Evolutionary conservation across 2,329 filamentous ascomycete species (phyloP).

Genomic region (Sarocladium oryzae): DNA sequence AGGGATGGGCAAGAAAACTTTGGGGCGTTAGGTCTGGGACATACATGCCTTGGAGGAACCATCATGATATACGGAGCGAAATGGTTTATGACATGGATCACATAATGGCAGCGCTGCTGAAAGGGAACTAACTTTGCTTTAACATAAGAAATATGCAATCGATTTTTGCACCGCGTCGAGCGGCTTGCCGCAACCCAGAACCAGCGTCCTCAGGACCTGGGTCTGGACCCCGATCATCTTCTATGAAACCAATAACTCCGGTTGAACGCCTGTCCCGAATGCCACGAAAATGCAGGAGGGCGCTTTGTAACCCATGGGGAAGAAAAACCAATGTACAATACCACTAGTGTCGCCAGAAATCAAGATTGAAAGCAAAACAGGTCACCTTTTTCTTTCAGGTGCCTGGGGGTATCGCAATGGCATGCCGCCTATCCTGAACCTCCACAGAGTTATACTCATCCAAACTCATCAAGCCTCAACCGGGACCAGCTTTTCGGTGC

Average conservation of each 20-base stretch:
- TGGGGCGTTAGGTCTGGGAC: too few relatives aligned
- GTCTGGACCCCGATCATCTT: background rate
- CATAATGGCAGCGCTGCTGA: too few relatives aligned
- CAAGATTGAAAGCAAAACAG: background rate
- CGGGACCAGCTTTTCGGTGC: background rate
- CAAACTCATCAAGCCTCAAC: background rate
- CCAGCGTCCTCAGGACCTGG: background rate
- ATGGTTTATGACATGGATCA: too few relatives aligned
- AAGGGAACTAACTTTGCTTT: background rate
- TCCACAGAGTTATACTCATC: background rate
- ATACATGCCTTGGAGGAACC: too few relatives aligned
- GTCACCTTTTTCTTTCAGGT: background rate
- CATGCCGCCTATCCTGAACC: background rate
- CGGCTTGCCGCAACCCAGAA: background rate
- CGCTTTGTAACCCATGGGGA: too few relatives aligned
- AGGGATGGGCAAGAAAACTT: too few relatives aligned
- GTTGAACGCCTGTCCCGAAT: background rate
- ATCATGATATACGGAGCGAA: too few relatives aligned
- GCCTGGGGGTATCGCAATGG: slow-evolving; percentile 1
- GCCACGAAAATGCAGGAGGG: background rate
- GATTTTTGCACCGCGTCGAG: background rate
- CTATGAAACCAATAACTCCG: background rate
- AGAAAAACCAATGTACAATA: too few relatives aligned
- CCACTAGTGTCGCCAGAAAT: background rate
- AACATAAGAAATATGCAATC: too few relatives aligned